Base-by-base conservation (phyloP, 176 grass and related monocot species). In the Luzula sylvatica region DNA sequence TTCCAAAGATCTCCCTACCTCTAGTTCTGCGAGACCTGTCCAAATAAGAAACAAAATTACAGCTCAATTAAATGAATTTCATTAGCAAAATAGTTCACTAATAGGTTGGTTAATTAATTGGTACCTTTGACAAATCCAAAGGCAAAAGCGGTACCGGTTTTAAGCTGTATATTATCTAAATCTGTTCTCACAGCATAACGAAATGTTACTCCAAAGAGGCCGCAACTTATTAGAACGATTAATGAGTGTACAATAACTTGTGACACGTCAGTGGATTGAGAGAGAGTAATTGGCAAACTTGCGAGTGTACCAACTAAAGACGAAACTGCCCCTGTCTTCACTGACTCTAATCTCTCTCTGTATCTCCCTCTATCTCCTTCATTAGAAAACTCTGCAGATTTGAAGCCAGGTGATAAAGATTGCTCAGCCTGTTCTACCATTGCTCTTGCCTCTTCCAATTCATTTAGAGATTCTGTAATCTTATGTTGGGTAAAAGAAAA, bases 41-140 rank as follows among this genome's bases (percentile, higher is more conserved):
- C 15, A 56, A 57, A 67, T 63, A 14, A 46, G 8, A 44, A 50
- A 26, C 12, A 38, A 38, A 68, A 38, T 67, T 57, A 44, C 15
- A 6, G 17, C 2, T 11, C 29, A 23, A 24, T 35, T 14, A 65
- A 23, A 18, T 46, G 25, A 27, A 29, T 66, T 65, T 0, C 52
- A 50, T 69, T 20, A 52, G 15, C 50, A 73, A 52, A 53, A 23
- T 20, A 56, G 44, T 15, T 42, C n/a, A n/a, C n/a, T 16, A 3
- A 13, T 20, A 8, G 42, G 54, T 23, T 41, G 11, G 26, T 23
- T 26, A 52, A 27, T 26, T 73, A 27, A 16, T 72, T 65, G 42
- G 67, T 83, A 83, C 78, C 78, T 94, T 70, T 87, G 20, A 94
- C 78, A 41, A 94, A 70, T 28, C 78, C 71, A 66, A 94, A 87